These are phyloP conservation scores for Diaporthe longicolla DNA, from an alignment of 2,329 filamentous ascomycete genomes.

Conservation along the genomic window DNA sequence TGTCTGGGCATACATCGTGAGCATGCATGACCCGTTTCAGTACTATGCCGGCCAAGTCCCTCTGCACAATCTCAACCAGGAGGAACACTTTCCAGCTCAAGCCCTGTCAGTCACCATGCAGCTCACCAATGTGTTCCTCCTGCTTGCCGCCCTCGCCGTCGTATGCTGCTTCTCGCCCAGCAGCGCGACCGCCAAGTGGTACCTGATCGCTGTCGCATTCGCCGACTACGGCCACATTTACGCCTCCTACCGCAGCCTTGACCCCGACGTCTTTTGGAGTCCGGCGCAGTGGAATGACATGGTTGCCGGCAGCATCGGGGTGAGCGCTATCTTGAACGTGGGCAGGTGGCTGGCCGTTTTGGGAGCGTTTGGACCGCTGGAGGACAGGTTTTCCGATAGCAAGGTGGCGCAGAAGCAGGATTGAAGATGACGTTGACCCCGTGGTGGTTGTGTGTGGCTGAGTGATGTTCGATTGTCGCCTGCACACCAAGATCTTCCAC, in stretches of 20 bases:
- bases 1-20: conserved; percentile 43
- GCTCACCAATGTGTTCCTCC: conserved; percentile 51
- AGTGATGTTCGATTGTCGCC: too few species aligned
- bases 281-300: conserved; percentile 49
- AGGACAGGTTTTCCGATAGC: not conserved
- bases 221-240: conserved; percentile 55
- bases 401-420: conserved; percentile 9
- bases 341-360: conserved; percentile 48
- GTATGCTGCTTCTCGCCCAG: conserved; percentile 51
- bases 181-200: conserved; percentile 45
- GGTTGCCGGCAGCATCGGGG: conserved; percentile 49
- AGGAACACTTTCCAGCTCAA: conserved; percentile 44
- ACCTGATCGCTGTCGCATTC: conserved; percentile 49
- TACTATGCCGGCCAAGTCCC: conserved; percentile 50
- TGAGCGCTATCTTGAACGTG: conserved; percentile 48
- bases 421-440: not conserved
- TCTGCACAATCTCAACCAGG: conserved; percentile 40
- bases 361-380: conserved; percentile 47
- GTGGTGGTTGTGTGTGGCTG: too few species aligned
- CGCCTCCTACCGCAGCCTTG: conserved; percentile 50
- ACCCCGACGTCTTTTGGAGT: conserved; percentile 47
- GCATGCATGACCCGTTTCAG: conserved; percentile 46
- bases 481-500: too few species aligned
- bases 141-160: conserved; percentile 50
- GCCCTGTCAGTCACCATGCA: conserved; percentile 47